phyloP scores from a whole-genome alignment of 192 early-diverging fungal species.

The Coemansia sp. region DNA sequence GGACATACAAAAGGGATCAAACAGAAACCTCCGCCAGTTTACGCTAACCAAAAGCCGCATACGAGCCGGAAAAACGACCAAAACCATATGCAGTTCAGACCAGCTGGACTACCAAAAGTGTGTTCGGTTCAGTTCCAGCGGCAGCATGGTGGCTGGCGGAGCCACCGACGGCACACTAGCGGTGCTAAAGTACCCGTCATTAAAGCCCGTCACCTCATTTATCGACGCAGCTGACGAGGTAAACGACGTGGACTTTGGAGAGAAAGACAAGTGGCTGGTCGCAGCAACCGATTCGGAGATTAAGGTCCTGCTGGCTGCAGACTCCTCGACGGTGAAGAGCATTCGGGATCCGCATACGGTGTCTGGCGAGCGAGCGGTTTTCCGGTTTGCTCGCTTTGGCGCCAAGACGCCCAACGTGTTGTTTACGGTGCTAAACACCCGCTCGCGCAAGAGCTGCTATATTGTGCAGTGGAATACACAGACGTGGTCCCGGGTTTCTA shows the following conservation, averaged over 20 bases:
- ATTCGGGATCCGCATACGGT: constrained; percentile 40
- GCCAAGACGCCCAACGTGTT: constrained; percentile 10
- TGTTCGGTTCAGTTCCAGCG: constrained; percentile 26
- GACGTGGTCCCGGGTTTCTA: constrained; percentile 24
- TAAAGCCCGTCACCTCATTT: constrained; percentile 35
- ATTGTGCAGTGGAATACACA: constrained; percentile 37
- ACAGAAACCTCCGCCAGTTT: constrained; percentile 79
- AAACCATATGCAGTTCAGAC: constrained; percentile 34
- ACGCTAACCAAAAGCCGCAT: constrained; percentile 46
- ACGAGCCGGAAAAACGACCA: constrained; percentile 18
- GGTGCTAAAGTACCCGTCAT: constrained; percentile 33
- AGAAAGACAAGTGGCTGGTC: constrained; percentile 28
- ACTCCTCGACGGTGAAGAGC: constrained; percentile 25
- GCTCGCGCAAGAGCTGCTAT: constrained; percentile 41
- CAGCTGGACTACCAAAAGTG: constrained; percentile 45
- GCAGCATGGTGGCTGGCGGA: constrained; percentile 38
- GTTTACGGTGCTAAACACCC: constrained; percentile 51
- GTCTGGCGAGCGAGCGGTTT: constrained; percentile 28
- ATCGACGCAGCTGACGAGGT: constrained; percentile 38
- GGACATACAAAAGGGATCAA: constrained; percentile 65
- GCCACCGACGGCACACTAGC: constrained; percentile 47
- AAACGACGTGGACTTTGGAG: constrained; percentile 44
- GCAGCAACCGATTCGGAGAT: constrained; percentile 40
- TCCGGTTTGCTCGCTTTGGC: constrained; percentile 42
- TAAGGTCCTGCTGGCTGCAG: constrained; percentile 18